Base-by-base conservation (phyloP, 2,329 filamentous ascomycete genomes). In the Sporothrix dimorphospora region DNA sequence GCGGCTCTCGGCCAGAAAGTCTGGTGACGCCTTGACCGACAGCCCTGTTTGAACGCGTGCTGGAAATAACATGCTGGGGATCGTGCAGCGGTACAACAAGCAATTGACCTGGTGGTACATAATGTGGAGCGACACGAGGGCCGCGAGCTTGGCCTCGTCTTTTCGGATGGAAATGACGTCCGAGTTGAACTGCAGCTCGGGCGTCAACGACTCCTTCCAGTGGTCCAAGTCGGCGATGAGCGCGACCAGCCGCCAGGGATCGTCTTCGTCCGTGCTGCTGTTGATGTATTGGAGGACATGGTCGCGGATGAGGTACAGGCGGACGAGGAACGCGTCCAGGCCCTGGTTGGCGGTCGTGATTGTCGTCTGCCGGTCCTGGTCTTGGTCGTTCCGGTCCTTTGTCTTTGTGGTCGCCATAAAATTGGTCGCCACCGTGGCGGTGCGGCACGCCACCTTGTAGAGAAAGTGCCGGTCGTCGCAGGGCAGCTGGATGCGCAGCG, bases 281-380 rank as follows among this genome's bases (percentile, higher is more conserved):
- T 68, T 71, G 61, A 71, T 66, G 70, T 71, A 71, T 49, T 63
- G 59, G n/a, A 71, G 45, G 38, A 51, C 61, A 2, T 63, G 59
- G 30, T 71, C 70, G 16, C 70, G 61, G n/a, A 66, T 55, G 9
- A 45, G 49, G 24, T 55, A 71, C 19, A 42, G 49, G n/a, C 59
- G 47, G 21, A 55, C 49, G 16, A 68, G 16, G 16, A 71, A 57
- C 11, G 57, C 59, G 30, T 66, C 42, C 2, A 67, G 11, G 27
- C 70, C 34, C 24, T 67, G 59, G 49, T 68, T 68, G 6, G 34
- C 34, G 57, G 21, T 21, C 16, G 9, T 3, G 1, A 63, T 21
- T 5, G 14, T 30, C 2, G 16, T n/a, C 6, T 24, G 63, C 49
- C 59, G 6, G 69, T 19, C 57, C 21, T 27, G n/a, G n/a, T 40